These are phyloP conservation scores for Pleurotus giganteus DNA, from an alignment of 768 basidiomycete species.

Conservation along the genomic window DNA sequence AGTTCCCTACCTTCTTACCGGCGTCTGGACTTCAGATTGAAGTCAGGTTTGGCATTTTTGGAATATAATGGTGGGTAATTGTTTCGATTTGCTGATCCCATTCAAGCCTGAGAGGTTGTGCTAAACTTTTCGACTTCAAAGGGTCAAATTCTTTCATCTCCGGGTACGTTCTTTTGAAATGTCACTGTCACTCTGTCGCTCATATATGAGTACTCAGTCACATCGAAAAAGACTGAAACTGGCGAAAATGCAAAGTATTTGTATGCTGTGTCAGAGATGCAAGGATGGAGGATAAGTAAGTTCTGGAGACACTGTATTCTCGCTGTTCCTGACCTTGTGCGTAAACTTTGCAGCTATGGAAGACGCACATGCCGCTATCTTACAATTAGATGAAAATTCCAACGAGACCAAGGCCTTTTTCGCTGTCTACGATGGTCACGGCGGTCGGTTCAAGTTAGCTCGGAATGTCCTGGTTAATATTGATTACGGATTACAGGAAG, in stretches of 20 bases:
- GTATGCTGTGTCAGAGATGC: slow-evolving; percentile 93
- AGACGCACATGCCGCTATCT: slow-evolving; percentile 81
- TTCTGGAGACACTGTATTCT: slow-evolving; percentile 19
- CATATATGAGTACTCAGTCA: slow-evolving; percentile 45
- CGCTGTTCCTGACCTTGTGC: background rate
- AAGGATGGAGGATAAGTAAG: slow-evolving; percentile 98
- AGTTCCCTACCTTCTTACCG: slow-evolving; percentile 7
- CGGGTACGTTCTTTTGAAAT: slow-evolving; percentile 49
- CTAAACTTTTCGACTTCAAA: slow-evolving; percentile 24
- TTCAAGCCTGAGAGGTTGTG: background rate
- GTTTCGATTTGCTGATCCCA: slow-evolving; percentile 6
- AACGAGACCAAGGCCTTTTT: slow-evolving; percentile 75
- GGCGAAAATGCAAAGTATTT: slow-evolving; percentile 69
- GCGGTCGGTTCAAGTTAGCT: slow-evolving; percentile 54
- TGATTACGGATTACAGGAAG: slow-evolving; percentile 48
- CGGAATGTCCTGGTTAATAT: slow-evolving; percentile 11
- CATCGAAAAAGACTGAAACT: slow-evolving; percentile 73
- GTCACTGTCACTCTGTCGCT: slow-evolving; percentile 3
- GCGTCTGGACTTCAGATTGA: background rate
- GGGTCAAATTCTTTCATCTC: slow-evolving; percentile 87
- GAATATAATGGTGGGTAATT: slow-evolving; percentile 32
- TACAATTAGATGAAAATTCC: slow-evolving; percentile 59
- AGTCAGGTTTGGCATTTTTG: background rate
- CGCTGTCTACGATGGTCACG: slow-evolving; percentile 98
- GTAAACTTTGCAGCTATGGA: slow-evolving; percentile 77